Base-by-base conservation (phyloP, 495 filamentous ascomycete genomes). In the Aspergillus campestris region DNA sequence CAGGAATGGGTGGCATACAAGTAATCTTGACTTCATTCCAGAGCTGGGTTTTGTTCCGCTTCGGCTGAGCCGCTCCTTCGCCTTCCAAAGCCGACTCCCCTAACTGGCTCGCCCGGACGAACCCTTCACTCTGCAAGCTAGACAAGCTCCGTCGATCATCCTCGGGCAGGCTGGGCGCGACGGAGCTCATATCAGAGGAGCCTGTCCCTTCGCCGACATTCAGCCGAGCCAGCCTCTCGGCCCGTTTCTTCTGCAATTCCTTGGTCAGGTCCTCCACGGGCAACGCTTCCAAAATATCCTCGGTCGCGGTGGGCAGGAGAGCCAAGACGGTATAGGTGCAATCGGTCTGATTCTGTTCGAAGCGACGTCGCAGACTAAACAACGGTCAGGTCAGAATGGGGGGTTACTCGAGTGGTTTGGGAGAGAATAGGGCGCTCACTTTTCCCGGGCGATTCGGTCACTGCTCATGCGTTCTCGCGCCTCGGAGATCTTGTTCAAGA, bases 11-110 rank as follows among this genome's bases (percentile, higher is more conserved):
- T 27, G 10, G 62, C 86, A 57, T 69, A 94, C 90, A 89, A 67
- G 78, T 85, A 51, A 99, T 95, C 57, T 95, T 99, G 53, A 99
- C 79, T 56, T 99, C 94, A 64, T 94, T 87, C 92, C 92, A 99
- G 12, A 99, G 71, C 66, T 96, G 87, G 18, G 82, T 77, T 72
- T 96, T 98, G 34, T 82, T 86, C 65, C 83, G 92, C 53, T 80
- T 81, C 38, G 80, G 69, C 54, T 72, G 78, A 34, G 57, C 47
- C 39, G 62, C 48, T 34, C 51, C 51, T 45, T 64, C 58, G 56
- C 67, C 44, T 52, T 67, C 67, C 29, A 53, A 28, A 5, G 62
- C 56, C 6, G 77, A 71, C 36, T 81, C 71, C 11, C 68, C 75
- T 35, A 84, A 59, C 62, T 94, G 88, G 59, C 85, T 91, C 1